Evolutionary conservation across 257 asterid genomes (phyloP), one percentile per base, ranked within the genome.

Genomic region (Thymus mandschuricus): DNA sequence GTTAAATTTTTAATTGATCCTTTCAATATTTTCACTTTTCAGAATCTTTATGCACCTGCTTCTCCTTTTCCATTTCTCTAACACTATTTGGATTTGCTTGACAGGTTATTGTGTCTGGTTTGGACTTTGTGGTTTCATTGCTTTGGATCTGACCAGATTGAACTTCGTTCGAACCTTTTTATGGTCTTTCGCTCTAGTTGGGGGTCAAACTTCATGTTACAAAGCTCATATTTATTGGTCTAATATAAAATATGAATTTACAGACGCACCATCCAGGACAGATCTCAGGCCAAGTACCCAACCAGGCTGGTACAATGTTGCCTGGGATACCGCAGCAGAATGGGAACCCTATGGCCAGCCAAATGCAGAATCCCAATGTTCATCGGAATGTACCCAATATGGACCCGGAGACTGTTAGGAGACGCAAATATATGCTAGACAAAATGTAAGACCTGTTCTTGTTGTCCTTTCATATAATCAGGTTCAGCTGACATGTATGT

Each of bases 201-300:
- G 78, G 71, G 44, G 62, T 54, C 69, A 38, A 48, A 59, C 66
- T 74, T 74, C 52, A 33, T 81, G 84, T 55, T 70, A 46, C 63
- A 80, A 54, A 72, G 66, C 54, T 60, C 72, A 73, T 70, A 64
- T 64, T 75, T 71, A 49, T 64, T 75, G 60, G 54, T 67, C 58
- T 76, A 50, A 46, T 61, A 48, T 65, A 79, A 72, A 52, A 76
- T 71, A 87, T 89, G 96, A 87, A 86, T 83, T 68, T 86, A 54
- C 96, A 84, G 72, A 79, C 83, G 0, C 92, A 81, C 58, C 86
- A 81, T 73, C 67, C 96, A 11, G 92, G 92, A 64, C 89, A 84
- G 84, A 77, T 85, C 64, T 74, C 88, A 2, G 96, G 90, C 49
- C 92, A 89, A 80, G 84, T 82, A 60, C 78, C 87, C 66, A 89